A percentile compares a stretch with the other conserved stretches of the same genome.
Evolutionary conservation across 176 grass and related monocot genomes (phyloP).

Genomic region (Alloteropsis semialata): DNA sequence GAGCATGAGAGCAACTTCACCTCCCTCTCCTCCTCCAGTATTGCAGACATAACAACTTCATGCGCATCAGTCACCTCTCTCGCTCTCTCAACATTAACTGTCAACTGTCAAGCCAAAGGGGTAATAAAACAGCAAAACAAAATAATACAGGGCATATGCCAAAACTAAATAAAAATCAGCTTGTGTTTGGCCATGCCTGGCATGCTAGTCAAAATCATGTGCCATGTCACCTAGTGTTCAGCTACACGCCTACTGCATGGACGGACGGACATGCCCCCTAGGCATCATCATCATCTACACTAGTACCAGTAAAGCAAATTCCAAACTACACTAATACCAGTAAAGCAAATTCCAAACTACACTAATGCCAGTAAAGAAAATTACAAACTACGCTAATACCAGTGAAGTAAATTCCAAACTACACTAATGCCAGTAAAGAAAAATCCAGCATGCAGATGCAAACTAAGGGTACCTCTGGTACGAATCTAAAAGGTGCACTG

Average conservation of each 20-base stretch:
- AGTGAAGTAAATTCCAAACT: too few species aligned
- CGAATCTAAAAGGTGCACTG: background rate
- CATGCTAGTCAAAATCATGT: too few species aligned
- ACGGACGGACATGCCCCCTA: too few species aligned
- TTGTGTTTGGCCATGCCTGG: too few species aligned
- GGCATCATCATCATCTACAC: background rate
- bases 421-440: too few species aligned
- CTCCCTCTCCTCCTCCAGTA: too few species aligned
- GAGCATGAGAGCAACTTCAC: too few species aligned
- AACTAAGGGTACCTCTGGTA: background rate
- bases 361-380: background rate
- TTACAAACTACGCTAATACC: background rate
- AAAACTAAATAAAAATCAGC: too few species aligned
- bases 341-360: background rate
- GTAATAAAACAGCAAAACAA: too few species aligned
- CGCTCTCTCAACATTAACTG: too few species aligned
- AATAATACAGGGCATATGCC: background rate
- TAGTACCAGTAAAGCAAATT: background rate
- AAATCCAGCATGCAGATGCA: background rate
- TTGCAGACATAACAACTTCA: too few species aligned
- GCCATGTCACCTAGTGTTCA: background rate
- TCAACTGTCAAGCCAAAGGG: background rate
- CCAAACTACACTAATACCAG: background rate
- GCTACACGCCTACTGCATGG: background rate
- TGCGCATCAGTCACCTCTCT: too few species aligned